Conservation (phyloP, 2,329 filamentous ascomycete genomes). For the Beauveria asiatica region DNA sequence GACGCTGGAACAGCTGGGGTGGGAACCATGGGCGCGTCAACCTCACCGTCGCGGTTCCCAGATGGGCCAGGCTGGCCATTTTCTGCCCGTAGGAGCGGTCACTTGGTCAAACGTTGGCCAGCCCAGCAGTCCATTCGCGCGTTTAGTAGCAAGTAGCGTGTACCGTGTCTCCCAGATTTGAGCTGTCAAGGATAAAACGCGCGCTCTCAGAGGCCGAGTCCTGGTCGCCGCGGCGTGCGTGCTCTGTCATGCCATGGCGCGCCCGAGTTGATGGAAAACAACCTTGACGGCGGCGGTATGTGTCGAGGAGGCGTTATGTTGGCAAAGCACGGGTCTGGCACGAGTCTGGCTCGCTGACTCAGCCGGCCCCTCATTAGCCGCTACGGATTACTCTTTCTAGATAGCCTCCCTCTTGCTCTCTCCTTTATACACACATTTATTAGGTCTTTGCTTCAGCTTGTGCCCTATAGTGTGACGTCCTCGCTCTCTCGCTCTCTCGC, state of each 20-base stretch:
- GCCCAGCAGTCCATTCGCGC: constrained; percentile 25
- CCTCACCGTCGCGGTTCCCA: constrained; percentile 25
- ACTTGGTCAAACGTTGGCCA: constrained; percentile 28
- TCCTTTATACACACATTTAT: no score
- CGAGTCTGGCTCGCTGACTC: no score
- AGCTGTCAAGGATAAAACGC: constrained; percentile 21
- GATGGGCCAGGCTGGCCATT: constrained; percentile 24
- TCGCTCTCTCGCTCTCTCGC: no score
- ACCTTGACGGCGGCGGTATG: constrained; percentile 18
- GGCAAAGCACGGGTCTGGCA: no score
- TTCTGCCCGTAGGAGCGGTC: constrained; percentile 22
- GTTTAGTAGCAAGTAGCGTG: constrained; percentile 24
- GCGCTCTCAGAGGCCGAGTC: constrained; percentile 25
- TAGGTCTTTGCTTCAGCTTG: no score
- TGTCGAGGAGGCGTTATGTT: constrained; percentile 13
- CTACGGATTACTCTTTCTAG: no score
- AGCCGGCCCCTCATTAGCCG: no score
- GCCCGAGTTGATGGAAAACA: constrained; percentile 24
- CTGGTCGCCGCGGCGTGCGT: constrained; percentile 26
- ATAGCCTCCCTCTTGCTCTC: no score
- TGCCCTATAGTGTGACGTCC: no score
- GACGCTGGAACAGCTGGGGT: constrained; percentile 21
- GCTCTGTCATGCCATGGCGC: constrained; percentile 23
- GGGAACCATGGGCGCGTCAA: constrained; percentile 23
- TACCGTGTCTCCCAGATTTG: constrained; percentile 25